phyloP scores from a whole-genome alignment of 169 alveolate genomes.

The Cyclospora cayetanensis region DNA sequence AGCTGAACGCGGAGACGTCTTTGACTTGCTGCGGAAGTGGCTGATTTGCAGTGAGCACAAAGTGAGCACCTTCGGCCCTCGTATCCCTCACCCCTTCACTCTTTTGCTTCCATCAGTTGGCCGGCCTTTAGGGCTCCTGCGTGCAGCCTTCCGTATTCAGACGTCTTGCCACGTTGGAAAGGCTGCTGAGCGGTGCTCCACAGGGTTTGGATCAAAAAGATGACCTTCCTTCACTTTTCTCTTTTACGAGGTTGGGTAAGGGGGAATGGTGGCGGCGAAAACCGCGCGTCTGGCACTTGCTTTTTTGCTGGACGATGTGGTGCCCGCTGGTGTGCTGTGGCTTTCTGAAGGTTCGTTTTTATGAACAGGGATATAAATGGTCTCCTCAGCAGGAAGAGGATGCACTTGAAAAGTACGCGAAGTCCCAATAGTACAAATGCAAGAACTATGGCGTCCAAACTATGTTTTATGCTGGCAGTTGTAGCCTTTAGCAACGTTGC shows the following conservation, averaged over 20 bases:
- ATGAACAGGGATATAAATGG: slow-evolving; percentile 63
- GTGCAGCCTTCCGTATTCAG: neutral
- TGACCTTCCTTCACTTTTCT: no score
- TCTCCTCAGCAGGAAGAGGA: slow-evolving; percentile 33
- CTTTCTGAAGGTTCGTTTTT: slow-evolving; percentile 42
- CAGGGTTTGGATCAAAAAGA: neutral
- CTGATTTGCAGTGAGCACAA: slow-evolving; percentile 76
- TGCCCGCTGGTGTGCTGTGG: neutral
- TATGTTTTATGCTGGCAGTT: no score
- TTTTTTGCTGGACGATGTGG: no score
- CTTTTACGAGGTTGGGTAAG: no score
- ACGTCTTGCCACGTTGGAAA: neutral
- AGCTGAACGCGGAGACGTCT: slow-evolving; percentile 72
- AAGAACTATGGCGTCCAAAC: no score
- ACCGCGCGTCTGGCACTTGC: no score
- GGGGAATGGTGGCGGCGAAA: no score
- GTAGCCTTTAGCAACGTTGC: no score
- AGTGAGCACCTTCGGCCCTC: slow-evolving; percentile 68
- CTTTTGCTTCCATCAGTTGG: no score
- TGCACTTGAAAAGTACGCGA: slow-evolving; percentile 1
- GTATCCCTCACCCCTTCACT: no score
- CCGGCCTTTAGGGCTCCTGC: no score
- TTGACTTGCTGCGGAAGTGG: slow-evolving; percentile 72
- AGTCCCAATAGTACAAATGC: no score
- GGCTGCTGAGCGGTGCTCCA: neutral